Percentiles rank a stretch among this genome's conserved stretches.
These are phyloP conservation scores for Fusarium sp. DNA, from an alignment of 2,329 filamentous ascomycete genomes.

Conservation along the genomic window DNA sequence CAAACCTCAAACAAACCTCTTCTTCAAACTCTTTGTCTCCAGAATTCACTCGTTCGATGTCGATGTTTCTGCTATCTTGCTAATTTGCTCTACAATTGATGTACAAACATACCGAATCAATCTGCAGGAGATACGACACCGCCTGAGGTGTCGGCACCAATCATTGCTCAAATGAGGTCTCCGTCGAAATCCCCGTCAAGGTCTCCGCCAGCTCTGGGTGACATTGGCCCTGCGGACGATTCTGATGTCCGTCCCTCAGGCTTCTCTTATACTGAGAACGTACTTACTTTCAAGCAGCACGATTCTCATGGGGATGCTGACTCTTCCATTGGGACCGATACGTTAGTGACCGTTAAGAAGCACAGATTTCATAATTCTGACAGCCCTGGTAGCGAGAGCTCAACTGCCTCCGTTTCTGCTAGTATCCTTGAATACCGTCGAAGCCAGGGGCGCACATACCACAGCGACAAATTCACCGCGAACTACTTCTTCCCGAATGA, in stretches of 20 bases:
- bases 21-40: too few species aligned
- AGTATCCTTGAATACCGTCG: not conserved
- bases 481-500: slow-evolving; percentile 3
- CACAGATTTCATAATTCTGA: accelerated
- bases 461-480: not conserved
- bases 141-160: accelerated
- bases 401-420: not conserved
- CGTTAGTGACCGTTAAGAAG: accelerated
- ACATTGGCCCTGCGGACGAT: not conserved
- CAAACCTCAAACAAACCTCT: accelerated
- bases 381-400: not conserved
- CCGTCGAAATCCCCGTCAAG: not conserved
- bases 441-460: not conserved
- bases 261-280: accelerated
- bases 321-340: not conserved
- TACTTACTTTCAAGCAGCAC: not conserved
- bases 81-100: too few species aligned
- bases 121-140: accelerated
- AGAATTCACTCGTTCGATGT: too few species aligned
- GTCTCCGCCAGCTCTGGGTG: accelerated
- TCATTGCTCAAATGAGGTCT: accelerated
- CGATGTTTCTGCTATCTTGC: not conserved
- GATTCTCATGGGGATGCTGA: not conserved
- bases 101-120: not conserved
- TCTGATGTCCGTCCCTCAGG: accelerated